Percentiles rank a stretch among this genome's conserved stretches.
Conservation (phyloP, 169 alveolate genomes). For the Plasmodium vivax region DNA sequence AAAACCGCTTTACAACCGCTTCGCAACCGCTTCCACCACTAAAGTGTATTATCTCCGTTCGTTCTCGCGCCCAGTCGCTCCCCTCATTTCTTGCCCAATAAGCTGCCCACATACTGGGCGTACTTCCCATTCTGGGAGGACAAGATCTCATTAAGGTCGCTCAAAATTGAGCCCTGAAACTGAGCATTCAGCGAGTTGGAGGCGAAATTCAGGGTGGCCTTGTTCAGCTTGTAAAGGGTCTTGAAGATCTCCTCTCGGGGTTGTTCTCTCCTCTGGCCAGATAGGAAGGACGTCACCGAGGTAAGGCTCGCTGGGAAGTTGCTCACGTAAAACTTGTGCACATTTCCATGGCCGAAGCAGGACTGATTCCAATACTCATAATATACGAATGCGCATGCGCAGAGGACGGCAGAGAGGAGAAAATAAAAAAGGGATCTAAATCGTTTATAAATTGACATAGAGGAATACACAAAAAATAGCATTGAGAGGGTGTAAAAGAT, state of each 20-base stretch:
- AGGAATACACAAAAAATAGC: constrained; percentile 4
- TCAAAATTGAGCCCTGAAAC: neutral
- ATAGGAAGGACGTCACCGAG: neutral
- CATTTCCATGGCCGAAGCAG: neutral
- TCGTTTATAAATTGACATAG: constrained; percentile 5
- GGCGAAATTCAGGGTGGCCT: neutral
- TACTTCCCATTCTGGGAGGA: neutral
- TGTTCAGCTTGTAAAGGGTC: neutral
- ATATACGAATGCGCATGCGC: neutral
- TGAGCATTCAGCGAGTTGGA: neutral
- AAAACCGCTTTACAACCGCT: too few species aligned
- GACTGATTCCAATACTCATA: neutral
- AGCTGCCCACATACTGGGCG: neutral
- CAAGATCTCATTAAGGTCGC: neutral
- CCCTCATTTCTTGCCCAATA: neutral
- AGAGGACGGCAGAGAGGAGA: neutral
- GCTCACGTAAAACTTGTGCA: neutral
- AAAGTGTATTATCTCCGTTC: neutral
- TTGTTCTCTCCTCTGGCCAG: neutral
- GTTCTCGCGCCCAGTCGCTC: neutral
- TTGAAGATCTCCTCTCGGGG: constrained; percentile 7
- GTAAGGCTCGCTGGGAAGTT: neutral
- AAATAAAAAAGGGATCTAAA: neutral
- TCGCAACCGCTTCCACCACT: neutral
- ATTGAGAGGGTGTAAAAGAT: neutral